Percentiles rank a stretch among this genome's conserved stretches.
phyloP scores from a whole-genome alignment of 345 rosid genomes.

The Hibiscus syriacus region DNA sequence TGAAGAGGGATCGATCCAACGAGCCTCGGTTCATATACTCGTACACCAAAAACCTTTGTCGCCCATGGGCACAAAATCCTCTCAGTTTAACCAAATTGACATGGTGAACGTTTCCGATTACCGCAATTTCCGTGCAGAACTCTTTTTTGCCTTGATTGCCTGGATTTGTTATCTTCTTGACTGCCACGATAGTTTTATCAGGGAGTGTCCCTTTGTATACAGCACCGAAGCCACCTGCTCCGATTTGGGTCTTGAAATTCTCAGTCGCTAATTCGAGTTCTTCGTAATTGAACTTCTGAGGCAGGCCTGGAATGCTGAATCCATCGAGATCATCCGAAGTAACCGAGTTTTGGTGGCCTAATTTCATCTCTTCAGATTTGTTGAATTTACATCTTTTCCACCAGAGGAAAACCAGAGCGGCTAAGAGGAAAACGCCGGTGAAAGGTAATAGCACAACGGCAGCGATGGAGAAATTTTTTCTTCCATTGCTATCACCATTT shows the following conservation, averaged over 20 bases:
- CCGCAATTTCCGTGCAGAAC: conserved; percentile 67
- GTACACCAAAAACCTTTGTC: conserved; percentile 54
- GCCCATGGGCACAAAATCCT: conserved; percentile 70
- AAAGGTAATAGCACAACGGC: conserved; percentile 67
- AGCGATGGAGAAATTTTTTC: conserved; percentile 33
- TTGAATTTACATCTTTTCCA: conserved; percentile 46
- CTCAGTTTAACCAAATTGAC: conserved; percentile 65
- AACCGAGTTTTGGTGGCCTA: conserved; percentile 19
- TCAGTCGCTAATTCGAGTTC: conserved; percentile 64
- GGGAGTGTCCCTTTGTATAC: conserved; percentile 58
- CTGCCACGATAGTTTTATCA: conserved; percentile 47
- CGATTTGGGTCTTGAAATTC: conserved; percentile 49
- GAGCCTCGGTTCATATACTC: conserved; percentile 75
- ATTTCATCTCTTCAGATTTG: conserved; percentile 26
- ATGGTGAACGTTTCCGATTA: conserved; percentile 73
- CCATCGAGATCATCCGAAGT: conserved; percentile 62
- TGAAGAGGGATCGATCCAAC: conserved; percentile 48
- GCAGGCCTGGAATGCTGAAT: conserved; percentile 69
- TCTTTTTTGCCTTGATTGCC: conserved; percentile 61
- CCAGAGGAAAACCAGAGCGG: conserved; percentile 39
- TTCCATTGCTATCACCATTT: too few relatives aligned
- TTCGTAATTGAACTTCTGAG: conserved; percentile 51
- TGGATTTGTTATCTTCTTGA: conserved; percentile 58
- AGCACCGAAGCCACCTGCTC: conserved; percentile 75
- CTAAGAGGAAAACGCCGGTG: conserved; percentile 34